Evolutionary conservation across 345 rosid genomes (phyloP), one percentile per base, ranked within the genome.

Genomic region (Gossypium longicalyx): DNA sequence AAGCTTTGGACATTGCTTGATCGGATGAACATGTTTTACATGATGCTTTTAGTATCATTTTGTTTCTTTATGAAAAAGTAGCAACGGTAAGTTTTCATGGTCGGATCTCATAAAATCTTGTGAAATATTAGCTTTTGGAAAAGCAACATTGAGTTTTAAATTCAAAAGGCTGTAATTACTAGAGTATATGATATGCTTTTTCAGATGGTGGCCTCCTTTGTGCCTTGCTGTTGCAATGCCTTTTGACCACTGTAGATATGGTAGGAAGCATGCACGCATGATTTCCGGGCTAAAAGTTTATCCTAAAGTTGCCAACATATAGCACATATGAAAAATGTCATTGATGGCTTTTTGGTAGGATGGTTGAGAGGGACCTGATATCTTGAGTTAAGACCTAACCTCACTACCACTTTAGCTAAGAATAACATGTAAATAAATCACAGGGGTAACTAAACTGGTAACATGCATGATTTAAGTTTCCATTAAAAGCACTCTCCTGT

Each of bases 101-200:
- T 23, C 13, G 38, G 16, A 70, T 34, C 17, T 4, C 49, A 57
- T 16, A 73, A 60, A 23, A 45, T 48, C 67, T 9, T 7, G 38
- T 60, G 22, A 25, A 73, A 60, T 29, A 10, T 10, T 48, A 61
- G 76, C 69, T 73, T 73, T 73, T 62, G 69, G 38, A 73, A 73
- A 73, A 73, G 76, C 48, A 17, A 73, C 44, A n/a, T 25, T 61
- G 76, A 17, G 54, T 23, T 62, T 9, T 13, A 34, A 34, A 71
- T 52, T 54, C 49, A 54, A 71, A 71, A 54, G 74, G 27, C 41
- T 60, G 67, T 44, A 10, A 47, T 73, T 45, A 4, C 38, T 34
- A 45, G 9, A 15, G 56, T 9, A 15, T 16, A 43, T 72, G 27
- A 25, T 58, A 20, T 72, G 16, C 53, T 34, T 54, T 71, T 53